A percentile compares a stretch with the other conserved stretches of the same genome.
These are phyloP conservation scores for Fraxinus floribunda DNA, from an alignment of 305 asterid genomes.

Conservation along the genomic window DNA sequence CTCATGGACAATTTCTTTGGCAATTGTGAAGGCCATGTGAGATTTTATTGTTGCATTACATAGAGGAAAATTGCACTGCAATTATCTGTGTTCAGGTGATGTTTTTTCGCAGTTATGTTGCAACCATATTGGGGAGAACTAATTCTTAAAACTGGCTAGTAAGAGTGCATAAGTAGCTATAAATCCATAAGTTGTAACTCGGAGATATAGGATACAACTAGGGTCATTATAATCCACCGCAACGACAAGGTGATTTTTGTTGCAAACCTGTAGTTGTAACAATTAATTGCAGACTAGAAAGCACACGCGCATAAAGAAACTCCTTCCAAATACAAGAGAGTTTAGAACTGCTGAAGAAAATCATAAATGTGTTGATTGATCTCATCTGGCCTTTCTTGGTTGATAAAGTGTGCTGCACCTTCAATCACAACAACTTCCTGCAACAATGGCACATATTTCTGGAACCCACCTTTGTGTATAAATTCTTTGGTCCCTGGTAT, in stretches of 20 bases:
- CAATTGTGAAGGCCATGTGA: neutral
- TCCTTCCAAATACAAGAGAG: neutral
- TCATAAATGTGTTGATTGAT: conserved; percentile 39
- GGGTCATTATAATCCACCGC: neutral
- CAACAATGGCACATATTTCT: conserved; percentile 42
- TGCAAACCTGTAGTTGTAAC: neutral
- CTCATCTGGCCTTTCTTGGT: conserved; percentile 52
- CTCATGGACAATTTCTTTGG: neutral
- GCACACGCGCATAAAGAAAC: neutral
- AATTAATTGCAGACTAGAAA: neutral
- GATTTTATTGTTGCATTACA: neutral
- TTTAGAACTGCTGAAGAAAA: conserved; percentile 39
- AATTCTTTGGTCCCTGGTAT: conserved; percentile 36
- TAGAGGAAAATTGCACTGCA: neutral
- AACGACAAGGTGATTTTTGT: neutral
- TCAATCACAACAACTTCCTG: conserved; percentile 47
- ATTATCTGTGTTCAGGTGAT: neutral
- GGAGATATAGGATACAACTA: neutral
- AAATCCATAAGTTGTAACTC: no score
- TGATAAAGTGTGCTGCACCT: conserved; percentile 52
- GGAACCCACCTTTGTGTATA: conserved; percentile 45
- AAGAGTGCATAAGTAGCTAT: neutral
- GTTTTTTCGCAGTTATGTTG: neutral
- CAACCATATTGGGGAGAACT: neutral
- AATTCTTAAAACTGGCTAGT: neutral